Evolutionary conservation across 169 alveolate species (phyloP).

Genomic region (Toxoplasma gondii): DNA sequence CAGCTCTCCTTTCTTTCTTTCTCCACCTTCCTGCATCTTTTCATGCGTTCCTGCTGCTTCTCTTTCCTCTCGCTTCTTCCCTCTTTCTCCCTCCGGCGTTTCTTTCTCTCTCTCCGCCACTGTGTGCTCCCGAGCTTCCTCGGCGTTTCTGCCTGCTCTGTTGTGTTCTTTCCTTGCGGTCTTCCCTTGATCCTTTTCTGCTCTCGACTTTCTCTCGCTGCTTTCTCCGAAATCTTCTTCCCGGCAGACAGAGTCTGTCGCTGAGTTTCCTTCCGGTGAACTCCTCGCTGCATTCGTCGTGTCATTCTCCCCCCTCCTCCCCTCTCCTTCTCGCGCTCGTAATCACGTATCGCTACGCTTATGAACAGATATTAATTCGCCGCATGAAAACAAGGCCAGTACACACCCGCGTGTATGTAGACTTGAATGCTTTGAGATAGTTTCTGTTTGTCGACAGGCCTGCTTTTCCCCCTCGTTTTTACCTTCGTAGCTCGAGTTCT

Average conservation of each 20-base stretch:
- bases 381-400: no score
- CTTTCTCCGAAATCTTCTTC: no score
- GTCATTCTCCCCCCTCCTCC: no score
- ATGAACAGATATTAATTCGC: no score
- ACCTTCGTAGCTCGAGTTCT: slow-evolving; percentile 61
- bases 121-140: neutral
- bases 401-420: neutral
- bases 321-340: no score
- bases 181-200: neutral
- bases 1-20: neutral
- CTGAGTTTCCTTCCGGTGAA: no score
- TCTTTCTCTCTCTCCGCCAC: neutral
- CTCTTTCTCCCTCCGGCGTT: neutral
- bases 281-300: no score
- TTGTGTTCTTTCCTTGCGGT: neutral
- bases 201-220: no score
- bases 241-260: no score
- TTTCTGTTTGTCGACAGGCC: neutral
- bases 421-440: neutral
- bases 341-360: no score
- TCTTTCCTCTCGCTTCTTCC: neutral
- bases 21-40: neutral
- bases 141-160: neutral
- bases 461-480: neutral
- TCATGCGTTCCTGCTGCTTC: neutral